Base-by-base conservation (phyloP, 345 rosid species). In the Euphorbia peplus region DNA sequence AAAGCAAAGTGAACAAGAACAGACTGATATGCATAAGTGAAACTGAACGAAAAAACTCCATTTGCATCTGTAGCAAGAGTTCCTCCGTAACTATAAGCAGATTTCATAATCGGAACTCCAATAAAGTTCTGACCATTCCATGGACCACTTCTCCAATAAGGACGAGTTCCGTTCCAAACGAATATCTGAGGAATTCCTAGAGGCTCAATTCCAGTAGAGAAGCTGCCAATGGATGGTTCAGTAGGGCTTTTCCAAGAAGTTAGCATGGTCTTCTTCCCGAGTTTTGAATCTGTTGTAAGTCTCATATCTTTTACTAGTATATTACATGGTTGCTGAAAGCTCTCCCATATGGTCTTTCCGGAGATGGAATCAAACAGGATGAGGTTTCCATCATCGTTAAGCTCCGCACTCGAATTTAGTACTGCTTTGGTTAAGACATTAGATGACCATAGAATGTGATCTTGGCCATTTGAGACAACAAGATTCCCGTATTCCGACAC, bases 201-300 rank as follows among this genome's bases (percentile, higher is more conserved):
- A 58, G 77, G 54, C 8, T 65, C 69, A 21, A 85, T 59, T 24
- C 86, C 83, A 14, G 8, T 10, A 5, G 88, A 72, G 29, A 81
- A 88, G 24, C 64, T 63, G 37, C 90, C 88, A 5, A 60, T 56
- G 11, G 89, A 77, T 66, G 89, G 93, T 80, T 88, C 93, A 35
- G 75, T 72, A 55, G 63, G 41, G 63, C 69, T 75, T 80, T 48
- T 84, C 89, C 89, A 86, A 18, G 89, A 86, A 48, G 76, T 76
- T 21, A 86, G 29, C 73, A 8, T 48, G 26, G 28, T 46, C 16
- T 50, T 79, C 64, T 75, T 57, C 1, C 81, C 72, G 0, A 85
- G 75, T 70, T 47, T 72, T 15, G 10, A 21, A 25, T 75, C 16
- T 26, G 67, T 53, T 11, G 73, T 68, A 30, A 88, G 60, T 47